phyloP scores from a whole-genome alignment of 2,329 filamentous ascomycete genomes.

The Pleomassaria siparia region DNA sequence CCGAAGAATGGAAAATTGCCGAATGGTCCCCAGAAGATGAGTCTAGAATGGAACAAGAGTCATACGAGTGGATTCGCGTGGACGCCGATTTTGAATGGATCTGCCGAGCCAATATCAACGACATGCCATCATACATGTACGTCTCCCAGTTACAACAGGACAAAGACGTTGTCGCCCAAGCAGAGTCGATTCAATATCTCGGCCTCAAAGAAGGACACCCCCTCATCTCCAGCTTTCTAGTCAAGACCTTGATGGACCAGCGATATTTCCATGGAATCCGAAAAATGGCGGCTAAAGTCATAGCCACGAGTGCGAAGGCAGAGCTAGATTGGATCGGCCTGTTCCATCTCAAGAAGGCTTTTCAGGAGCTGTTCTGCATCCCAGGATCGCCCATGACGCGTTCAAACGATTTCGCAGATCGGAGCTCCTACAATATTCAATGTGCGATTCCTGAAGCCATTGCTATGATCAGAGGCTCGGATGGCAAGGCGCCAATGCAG shows the following conservation, averaged over 20 bases:
- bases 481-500: constrained; percentile 74
- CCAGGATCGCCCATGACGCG: constrained; percentile 75
- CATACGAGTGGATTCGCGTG: constrained; percentile 97
- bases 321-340: constrained; percentile 72
- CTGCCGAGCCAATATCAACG: constrained; percentile 71
- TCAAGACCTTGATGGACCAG: constrained; percentile 84
- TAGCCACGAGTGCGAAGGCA: constrained; percentile 69
- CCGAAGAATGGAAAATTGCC: constrained; percentile 77
- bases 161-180: constrained; percentile 87
- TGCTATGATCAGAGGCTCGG: constrained; percentile 71
- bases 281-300: constrained; percentile 75
- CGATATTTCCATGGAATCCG: constrained; percentile 95
- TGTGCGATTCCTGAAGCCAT: constrained; percentile 81
- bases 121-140: constrained; percentile 96
- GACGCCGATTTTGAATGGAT: constrained; percentile 99
- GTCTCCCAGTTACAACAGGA: constrained; percentile 97
- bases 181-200: constrained; percentile 75
- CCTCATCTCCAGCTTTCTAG: constrained; percentile 84
- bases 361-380: constrained; percentile 85
- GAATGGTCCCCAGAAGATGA: constrained; percentile 93
- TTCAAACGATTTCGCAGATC: constrained; percentile 89
- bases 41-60: constrained; percentile 89
- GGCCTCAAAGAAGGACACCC: constrained; percentile 68
- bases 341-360: constrained; percentile 81
- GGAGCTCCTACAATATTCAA: constrained; percentile 81